Conservation (phyloP, 2,329 filamentous ascomycete species). For the Herpotrichia juniperi region DNA sequence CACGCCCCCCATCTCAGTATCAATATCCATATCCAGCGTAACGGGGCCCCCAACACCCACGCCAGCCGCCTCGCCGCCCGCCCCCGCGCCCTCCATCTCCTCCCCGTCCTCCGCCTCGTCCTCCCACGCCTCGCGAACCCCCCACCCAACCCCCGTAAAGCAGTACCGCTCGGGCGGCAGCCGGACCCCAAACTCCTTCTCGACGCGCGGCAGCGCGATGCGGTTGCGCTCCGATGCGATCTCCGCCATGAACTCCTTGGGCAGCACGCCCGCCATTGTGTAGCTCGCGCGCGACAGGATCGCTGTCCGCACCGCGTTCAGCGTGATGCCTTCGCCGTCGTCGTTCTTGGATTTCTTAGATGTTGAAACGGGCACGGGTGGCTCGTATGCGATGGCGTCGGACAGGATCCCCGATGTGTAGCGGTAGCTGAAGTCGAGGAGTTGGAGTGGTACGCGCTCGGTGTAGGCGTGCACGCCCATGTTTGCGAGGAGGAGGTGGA, state of each 20-base stretch:
- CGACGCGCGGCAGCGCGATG: slow-evolving; percentile 49
- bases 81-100: slow-evolving; percentile 68
- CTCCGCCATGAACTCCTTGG: slow-evolving; percentile 79
- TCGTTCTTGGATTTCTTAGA: slow-evolving; percentile 31
- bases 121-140: slow-evolving; percentile 59
- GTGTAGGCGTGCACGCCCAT: slow-evolving; percentile 82
- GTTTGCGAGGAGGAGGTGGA: slow-evolving; percentile 79
- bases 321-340: slow-evolving; percentile 60
- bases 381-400: slow-evolving; percentile 58
- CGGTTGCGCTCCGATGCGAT: slow-evolving; percentile 62
- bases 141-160: slow-evolving; percentile 44
- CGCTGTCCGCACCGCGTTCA: slow-evolving; percentile 74
- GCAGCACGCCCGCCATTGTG: slow-evolving; percentile 69
- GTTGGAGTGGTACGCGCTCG: slow-evolving; percentile 78
- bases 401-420: slow-evolving; percentile 75
- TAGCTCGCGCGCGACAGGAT: slow-evolving; percentile 72
- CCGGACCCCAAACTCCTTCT: slow-evolving; percentile 62
- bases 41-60: slow-evolving; percentile 40
- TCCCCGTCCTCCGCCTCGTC: slow-evolving; percentile 66
- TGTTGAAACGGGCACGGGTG: slow-evolving; percentile 22
- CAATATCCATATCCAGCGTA: slow-evolving; percentile 18
- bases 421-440: slow-evolving; percentile 86
- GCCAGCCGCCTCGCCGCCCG: slow-evolving; percentile 51
- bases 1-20: slow-evolving; percentile 39
- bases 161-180: slow-evolving; percentile 67